Percentiles rank a stretch among this genome's conserved stretches.
Conservation (phyloP, 2,329 filamentous ascomycete species). For the Alternaria conjuncta region DNA sequence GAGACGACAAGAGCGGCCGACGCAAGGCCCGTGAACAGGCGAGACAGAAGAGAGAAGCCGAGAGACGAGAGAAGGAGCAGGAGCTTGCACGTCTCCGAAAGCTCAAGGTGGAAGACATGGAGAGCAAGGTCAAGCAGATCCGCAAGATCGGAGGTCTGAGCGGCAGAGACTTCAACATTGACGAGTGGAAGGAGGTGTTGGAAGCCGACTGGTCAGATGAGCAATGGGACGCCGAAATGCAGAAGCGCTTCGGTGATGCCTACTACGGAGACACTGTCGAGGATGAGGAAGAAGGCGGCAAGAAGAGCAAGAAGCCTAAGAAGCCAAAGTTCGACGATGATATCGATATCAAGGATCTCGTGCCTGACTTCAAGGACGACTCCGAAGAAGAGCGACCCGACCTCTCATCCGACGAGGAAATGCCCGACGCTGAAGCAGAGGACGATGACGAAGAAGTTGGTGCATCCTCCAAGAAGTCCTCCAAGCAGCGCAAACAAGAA, state of each 20-base stretch:
- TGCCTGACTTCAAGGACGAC: conserved; percentile 82
- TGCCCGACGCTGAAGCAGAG: conserved; percentile 52
- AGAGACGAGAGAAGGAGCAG: conserved; percentile 75
- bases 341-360: conserved; percentile 92
- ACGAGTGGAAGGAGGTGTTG: conserved; percentile 84
- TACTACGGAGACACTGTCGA: conserved; percentile 76
- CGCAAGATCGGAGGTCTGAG: conserved; percentile 84
- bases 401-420: conserved; percentile 63
- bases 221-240: conserved; percentile 91
- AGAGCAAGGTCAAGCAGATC: conserved; percentile 85
- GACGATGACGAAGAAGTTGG: conserved; percentile 40
- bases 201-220: conserved; percentile 89
- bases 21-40: conserved; percentile 81
- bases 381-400: conserved; percentile 74
- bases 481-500: conserved; percentile 56
- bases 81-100: conserved; percentile 85
- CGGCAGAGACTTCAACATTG: conserved; percentile 70
- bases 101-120: conserved; percentile 88
- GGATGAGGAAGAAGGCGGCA: conserved; percentile 45
- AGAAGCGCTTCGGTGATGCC: conserved; percentile 81
- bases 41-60: conserved; percentile 76
- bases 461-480: conserved; percentile 44
- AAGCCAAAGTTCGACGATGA: conserved; percentile 96
- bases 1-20: conserved; percentile 78
- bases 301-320: conserved; percentile 64